Evolutionary conservation across 192 early-diverging fungal species (phyloP).

Genomic region (Coemansia sp.): DNA sequence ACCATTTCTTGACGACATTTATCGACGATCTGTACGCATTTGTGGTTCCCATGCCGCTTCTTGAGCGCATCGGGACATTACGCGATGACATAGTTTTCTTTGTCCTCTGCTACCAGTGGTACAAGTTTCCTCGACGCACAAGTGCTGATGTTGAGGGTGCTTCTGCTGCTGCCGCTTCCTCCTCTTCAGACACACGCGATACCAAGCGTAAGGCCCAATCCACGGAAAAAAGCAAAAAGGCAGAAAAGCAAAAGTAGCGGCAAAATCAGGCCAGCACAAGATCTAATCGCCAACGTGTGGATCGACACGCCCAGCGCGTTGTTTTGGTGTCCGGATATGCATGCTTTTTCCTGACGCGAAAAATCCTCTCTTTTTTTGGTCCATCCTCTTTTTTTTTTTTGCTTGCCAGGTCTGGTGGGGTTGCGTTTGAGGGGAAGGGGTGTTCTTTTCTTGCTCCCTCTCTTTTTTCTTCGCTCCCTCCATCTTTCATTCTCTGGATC

Average conservation of each 20-base stretch:
- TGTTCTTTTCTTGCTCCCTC: not conserved
- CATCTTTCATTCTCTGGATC: not conserved
- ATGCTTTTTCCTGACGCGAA: slow-evolving; percentile 1
- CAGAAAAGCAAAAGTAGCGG: not conserved
- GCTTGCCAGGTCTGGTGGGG: not conserved
- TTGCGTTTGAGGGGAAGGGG: not conserved
- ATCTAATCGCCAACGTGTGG: not conserved
- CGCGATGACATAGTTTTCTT: slow-evolving; percentile 61
- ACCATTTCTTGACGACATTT: slow-evolving; percentile 58
- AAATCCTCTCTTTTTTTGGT: slow-evolving; percentile 3
- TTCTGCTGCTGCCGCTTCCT: not conserved
- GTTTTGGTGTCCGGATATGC: slow-evolving; percentile 16
- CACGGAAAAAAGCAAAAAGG: not conserved
- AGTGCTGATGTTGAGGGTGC: too few relatives aligned
- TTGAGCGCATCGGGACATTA: slow-evolving; percentile 59
- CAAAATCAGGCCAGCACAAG: not conserved
- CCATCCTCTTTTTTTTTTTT: not conserved
- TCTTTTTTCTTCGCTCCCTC: not conserved
- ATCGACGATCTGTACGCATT: slow-evolving; percentile 63
- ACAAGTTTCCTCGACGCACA: slow-evolving; percentile 47
- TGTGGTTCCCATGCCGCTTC: slow-evolving; percentile 60
- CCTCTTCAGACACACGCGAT: not conserved
- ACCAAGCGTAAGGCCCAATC: not conserved
- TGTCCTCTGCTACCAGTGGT: slow-evolving; percentile 58
- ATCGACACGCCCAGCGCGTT: slow-evolving; percentile 8